Evolutionary conservation across 495 filamentous ascomycete genomes (phyloP).

Genomic region (Penicillium goetzii): DNA sequence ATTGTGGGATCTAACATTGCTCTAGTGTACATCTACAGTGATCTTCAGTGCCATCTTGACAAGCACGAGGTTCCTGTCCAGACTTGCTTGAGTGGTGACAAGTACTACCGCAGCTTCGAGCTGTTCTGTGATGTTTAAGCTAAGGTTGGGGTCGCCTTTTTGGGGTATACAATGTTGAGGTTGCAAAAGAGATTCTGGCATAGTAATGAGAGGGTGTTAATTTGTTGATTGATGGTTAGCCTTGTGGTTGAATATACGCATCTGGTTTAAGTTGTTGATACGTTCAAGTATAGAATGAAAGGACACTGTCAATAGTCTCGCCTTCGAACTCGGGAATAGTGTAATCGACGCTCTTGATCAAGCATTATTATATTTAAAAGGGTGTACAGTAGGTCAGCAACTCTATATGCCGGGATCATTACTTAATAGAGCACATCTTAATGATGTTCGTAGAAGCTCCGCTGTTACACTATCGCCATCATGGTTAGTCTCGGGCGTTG

Average conservation of each 20-base stretch:
- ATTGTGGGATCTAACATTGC: not conserved
- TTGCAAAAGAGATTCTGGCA: not conserved
- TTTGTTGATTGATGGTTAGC: not conserved
- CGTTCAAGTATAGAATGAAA: too few species aligned
- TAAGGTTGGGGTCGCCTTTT: not conserved
- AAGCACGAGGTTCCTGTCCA: not conserved
- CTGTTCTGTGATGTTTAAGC: slow-evolving; percentile 5
- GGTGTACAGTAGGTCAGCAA: too few species aligned
- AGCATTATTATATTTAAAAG: too few species aligned
- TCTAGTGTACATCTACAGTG: slow-evolving; percentile 7
- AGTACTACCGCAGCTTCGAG: slow-evolving; percentile 4
- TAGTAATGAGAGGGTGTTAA: not conserved
- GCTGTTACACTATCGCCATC: not conserved
- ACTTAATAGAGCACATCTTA: too few species aligned
- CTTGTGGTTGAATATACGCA: too few species aligned
- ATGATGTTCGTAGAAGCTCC: not conserved
- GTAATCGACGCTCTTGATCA: too few species aligned
- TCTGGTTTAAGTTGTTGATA: too few species aligned
- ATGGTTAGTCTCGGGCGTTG: not conserved
- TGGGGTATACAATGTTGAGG: not conserved
- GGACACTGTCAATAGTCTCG: too few species aligned
- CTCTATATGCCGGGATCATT: too few species aligned
- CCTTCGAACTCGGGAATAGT: too few species aligned
- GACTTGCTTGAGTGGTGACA: slow-evolving; percentile 2
- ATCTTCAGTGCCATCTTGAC: slow-evolving; percentile 5